Base-by-base conservation (phyloP, 305 asterid genomes). In the Andrographis paniculata region DNA sequence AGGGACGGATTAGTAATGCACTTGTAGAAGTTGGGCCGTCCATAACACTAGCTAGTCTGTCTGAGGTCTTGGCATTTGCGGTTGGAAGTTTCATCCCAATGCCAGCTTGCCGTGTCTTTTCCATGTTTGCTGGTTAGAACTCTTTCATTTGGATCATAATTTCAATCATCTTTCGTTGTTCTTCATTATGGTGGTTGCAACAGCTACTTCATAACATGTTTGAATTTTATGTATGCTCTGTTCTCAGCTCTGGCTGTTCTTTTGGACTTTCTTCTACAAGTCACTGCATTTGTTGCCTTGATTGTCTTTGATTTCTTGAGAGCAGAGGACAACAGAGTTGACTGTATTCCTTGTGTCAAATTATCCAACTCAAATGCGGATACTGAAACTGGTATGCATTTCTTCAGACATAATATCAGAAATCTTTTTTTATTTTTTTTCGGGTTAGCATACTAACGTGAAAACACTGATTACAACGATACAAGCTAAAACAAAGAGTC, bases 11-110 rank as follows among this genome's bases (percentile, higher is more conserved):
- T 50, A 87, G 99, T 68, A 87, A 87, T 56, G 99, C 99, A 39
- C 97, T 92, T 20, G 99, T 84, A 23, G 97, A 92, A 71, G 97
- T 92, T 50, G 99, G 99, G 36, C 99, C 99, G 18, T 92, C 99
- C 36, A 92, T 92, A 50, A 92, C 99, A 23, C 70, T 92, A 65
- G 99, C 99, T 66, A 87, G 97, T 67, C 59, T 87, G 24, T 69
- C 99, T 19, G 99, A 92, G 76, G 96, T 92, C 57, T 64, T 92
- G 69, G 99, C 99, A 67, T 92, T 92, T 74, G 99, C 99, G 15
- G 99, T 92, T 45, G 99, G 99, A 62, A 79, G 97, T 63, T 92
- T 92, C 74, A 87, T 92, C 48, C 93, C 95, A 17, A 87, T 92
- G 95, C 99, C 99, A 37, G 99, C 99, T 53, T 79, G 93, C 63